Conservation (phyloP, 768 basidiomycete genomes). For the Mycena kentingensis region DNA sequence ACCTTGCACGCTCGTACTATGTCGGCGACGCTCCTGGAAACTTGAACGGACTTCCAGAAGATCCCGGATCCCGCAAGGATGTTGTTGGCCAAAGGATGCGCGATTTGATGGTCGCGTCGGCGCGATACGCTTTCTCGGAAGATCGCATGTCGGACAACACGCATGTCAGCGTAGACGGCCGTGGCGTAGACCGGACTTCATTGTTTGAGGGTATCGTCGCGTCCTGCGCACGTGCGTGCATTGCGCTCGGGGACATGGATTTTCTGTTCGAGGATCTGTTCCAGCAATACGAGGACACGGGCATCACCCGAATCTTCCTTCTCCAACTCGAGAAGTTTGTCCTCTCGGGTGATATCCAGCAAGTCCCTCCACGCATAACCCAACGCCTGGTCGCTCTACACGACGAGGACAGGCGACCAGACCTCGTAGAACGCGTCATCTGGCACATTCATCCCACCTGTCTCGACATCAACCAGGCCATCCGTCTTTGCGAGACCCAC, state of each 20-base stretch:
- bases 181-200: constrained; percentile 89
- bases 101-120: constrained; percentile 85
- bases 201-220: constrained; percentile 88
- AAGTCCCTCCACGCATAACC: constrained; percentile 84
- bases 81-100: constrained; percentile 76
- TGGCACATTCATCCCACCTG: constrained; percentile 94
- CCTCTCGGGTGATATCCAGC: constrained; percentile 67
- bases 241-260: constrained; percentile 77
- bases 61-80: constrained; percentile 53
- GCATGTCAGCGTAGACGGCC: constrained; percentile 76
- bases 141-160: constrained; percentile 92
- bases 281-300: constrained; percentile 81
- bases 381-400: constrained; percentile 82
- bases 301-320: constrained; percentile 85
- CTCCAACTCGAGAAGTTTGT: constrained; percentile 80
- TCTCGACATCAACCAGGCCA: constrained; percentile 92
- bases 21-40: constrained; percentile 80
- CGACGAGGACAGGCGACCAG: constrained; percentile 67
- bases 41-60: constrained; percentile 79
- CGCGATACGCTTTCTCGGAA: constrained; percentile 90
- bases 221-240: constrained; percentile 75
- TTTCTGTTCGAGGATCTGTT: constrained; percentile 94
- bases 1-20: constrained; percentile 82
- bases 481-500: constrained; percentile 80
- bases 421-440: constrained; percentile 84